Evolutionary conservation across 768 basidiomycete genomes (phyloP).

Genomic region (Serendipita indica): DNA sequence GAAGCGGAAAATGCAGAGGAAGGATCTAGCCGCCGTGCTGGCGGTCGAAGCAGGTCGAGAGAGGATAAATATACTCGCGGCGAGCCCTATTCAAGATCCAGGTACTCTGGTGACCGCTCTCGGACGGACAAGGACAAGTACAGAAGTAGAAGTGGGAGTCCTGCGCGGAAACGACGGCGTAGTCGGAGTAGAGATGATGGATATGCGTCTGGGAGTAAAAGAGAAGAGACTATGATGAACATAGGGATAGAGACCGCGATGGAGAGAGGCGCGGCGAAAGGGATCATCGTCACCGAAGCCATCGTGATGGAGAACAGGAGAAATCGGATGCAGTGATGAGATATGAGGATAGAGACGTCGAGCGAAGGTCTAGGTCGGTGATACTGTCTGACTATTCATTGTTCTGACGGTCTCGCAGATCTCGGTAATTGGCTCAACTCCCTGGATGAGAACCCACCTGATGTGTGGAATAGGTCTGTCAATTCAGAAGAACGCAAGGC

Average conservation of each 20-base stretch:
- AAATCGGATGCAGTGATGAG: conserved; percentile 31
- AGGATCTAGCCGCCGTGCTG: background rate
- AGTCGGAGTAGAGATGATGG: background rate
- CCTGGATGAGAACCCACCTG: conserved; percentile 19
- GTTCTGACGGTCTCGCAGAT: conserved; percentile 31
- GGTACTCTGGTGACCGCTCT: background rate
- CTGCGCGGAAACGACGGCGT: background rate
- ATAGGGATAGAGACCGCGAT: no score
- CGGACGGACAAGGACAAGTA: background rate
- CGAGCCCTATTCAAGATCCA: background rate
- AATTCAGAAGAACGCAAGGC: conserved; percentile 9
- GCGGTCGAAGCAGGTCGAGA: background rate
- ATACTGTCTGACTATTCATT: conserved; percentile 20
- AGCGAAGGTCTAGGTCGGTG: conserved; percentile 23
- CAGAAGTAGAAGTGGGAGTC: background rate
- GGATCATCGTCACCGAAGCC: conserved; percentile 16
- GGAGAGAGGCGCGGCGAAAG: no score
- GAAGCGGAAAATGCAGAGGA: background rate
- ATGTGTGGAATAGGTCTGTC: background rate
- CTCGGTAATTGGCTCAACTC: conserved; percentile 44
- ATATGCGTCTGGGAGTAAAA: no score
- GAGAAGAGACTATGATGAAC: background rate
- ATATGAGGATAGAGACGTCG: conserved; percentile 32
- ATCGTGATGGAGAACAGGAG: conserved; percentile 24
- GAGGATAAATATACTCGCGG: background rate